Evolutionary conservation across 345 rosid species (phyloP), one percentile per base, ranked within the genome.

Genomic region (Boechera divaricarpa): DNA sequence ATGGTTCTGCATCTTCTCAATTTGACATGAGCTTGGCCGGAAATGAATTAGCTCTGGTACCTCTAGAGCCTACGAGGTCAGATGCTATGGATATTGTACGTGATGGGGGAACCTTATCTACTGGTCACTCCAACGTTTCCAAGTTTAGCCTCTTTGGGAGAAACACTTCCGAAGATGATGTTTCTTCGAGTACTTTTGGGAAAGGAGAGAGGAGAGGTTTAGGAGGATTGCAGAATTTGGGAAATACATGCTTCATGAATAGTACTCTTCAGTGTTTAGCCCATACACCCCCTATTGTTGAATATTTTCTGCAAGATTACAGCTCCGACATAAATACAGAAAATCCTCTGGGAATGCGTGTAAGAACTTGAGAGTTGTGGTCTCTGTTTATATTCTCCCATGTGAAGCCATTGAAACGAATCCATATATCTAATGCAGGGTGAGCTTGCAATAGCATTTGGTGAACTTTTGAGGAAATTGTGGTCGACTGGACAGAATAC

Each of bases 241-340:
- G 98, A 66, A 94, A 94, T 70, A 94, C 97, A 69, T 94, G 98
- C 79, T 94, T 94, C 80, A 92, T 94, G 98, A 92, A 92, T 75
- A 90, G 97, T 79, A 85, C 97, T 77, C 76, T 94, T 70, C 98
- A 94, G 64, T 94, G 98, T 88, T 83, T 94, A 69, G 94, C 86
- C 54, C 98, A 92, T 83, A 94, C 97, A 1, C 90, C 94, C 1
- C 88, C 85, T 18, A 84, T 94, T 79, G 95, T 84, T 72, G 89
- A 92, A 60, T 94, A 94, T 74, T 94, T 94, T 80, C 81, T 92
- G 81, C 77, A 87, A 82, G 95, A 94, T 79, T 94, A 89, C 83
- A 79, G 86, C 10, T 81, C 76, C 26, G 97, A 94, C 77, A 89
- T 94, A 76, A 94, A 94, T 82, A 65, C 83, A 9, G 84, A 87